Percentiles rank a stretch among this genome's conserved stretches.
Evolutionary conservation across 768 basidiomycete species (phyloP).

Genomic region (Serendipita sp.): DNA sequence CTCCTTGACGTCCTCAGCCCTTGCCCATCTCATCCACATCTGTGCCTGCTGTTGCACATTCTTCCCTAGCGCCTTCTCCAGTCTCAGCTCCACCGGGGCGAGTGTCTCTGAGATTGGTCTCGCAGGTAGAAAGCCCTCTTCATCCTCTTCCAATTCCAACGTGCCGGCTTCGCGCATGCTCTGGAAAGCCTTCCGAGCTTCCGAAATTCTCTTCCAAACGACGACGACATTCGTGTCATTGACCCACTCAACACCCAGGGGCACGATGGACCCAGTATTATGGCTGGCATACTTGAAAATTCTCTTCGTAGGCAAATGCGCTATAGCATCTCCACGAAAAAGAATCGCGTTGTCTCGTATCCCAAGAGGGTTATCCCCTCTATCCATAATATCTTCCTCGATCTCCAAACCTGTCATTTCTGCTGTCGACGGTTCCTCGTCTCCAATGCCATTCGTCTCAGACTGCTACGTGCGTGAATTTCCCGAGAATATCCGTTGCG

Average conservation of each 20-base stretch:
- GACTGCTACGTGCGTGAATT: too few species aligned
- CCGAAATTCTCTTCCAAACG: slow-evolving; percentile 44
- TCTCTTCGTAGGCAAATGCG: slow-evolving; percentile 56
- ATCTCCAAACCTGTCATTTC: not conserved
- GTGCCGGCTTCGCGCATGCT: slow-evolving; percentile 34
- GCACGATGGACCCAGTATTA: slow-evolving; percentile 41
- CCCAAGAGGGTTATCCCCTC: not conserved
- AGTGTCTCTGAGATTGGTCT: slow-evolving; percentile 55
- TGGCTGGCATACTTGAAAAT: slow-evolving; percentile 73
- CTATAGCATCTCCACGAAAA: slow-evolving; percentile 55
- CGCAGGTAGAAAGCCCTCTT: slow-evolving; percentile 43
- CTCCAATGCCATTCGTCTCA: not conserved
- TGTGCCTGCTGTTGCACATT: slow-evolving; percentile 44
- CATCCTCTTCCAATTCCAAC: slow-evolving; percentile 24
- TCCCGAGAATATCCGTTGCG: too few species aligned
- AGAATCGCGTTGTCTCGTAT: slow-evolving; percentile 42
- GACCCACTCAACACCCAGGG: slow-evolving; percentile 65
- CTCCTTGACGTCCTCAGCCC: slow-evolving; percentile 56
- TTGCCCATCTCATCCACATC: slow-evolving; percentile 67
- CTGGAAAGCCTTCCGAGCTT: slow-evolving; percentile 26
- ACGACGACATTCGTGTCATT: slow-evolving; percentile 71
- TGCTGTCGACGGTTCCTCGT: not conserved
- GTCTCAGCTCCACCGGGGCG: slow-evolving; percentile 70
- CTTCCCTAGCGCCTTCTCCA: slow-evolving; percentile 53
- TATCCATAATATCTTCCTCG: not conserved